Evolutionary conservation across 192 early-diverging fungal genomes (phyloP).

Genomic region (Obelidium mucronatum): DNA sequence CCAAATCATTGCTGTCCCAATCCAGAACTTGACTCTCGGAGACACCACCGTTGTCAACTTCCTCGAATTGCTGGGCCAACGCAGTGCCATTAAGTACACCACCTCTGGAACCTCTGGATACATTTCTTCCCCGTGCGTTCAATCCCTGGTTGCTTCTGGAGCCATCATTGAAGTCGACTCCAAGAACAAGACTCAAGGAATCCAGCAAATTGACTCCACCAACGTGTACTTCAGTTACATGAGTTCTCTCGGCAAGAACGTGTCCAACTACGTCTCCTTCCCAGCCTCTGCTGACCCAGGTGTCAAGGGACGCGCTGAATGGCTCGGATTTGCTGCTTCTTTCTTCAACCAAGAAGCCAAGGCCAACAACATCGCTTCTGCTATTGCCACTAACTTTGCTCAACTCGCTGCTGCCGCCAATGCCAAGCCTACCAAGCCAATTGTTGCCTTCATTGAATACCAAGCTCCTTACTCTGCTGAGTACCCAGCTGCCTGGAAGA

Average conservation of each 20-base stretch:
- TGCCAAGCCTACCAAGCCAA: constrained; percentile 63
- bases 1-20: constrained; percentile 41
- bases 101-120: constrained; percentile 24
- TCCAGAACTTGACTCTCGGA: constrained; percentile 35
- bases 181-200: neutral
- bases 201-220: constrained; percentile 31
- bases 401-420: constrained; percentile 45
- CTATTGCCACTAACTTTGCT: constrained; percentile 67
- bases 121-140: constrained; percentile 48
- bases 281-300: constrained; percentile 36
- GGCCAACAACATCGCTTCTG: constrained; percentile 53
- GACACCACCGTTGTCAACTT: constrained; percentile 52
- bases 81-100: constrained; percentile 46
- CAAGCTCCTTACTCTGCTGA: constrained; percentile 2
- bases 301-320: constrained; percentile 9
- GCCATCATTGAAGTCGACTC: constrained; percentile 4
- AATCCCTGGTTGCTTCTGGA: constrained; percentile 26
- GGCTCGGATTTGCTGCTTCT: constrained; percentile 33
- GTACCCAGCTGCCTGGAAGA: constrained; percentile 50
- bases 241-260: constrained; percentile 26
- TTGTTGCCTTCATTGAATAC: constrained; percentile 38
- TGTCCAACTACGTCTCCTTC: constrained; percentile 40
- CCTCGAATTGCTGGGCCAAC: constrained; percentile 47
- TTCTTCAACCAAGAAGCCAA: constrained; percentile 70
- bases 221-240: constrained; percentile 15